Evolutionary conservation across 2,329 filamentous ascomycete species (phyloP).

Genomic region (Stemphylium vesicarium): DNA sequence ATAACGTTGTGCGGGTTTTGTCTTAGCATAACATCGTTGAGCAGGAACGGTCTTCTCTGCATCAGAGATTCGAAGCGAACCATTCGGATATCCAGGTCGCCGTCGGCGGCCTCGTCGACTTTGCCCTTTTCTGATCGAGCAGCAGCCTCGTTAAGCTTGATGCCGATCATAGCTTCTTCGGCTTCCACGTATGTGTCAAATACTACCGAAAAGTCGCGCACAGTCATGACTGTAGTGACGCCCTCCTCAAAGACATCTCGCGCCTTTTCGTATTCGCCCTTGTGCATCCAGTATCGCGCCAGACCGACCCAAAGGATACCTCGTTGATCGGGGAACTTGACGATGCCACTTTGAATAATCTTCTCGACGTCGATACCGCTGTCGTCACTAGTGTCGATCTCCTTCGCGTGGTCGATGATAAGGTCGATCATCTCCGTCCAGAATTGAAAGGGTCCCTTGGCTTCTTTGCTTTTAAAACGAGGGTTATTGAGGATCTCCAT

Average conservation of each 20-base stretch:
- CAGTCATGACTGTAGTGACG: slow-evolving; percentile 97
- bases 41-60: slow-evolving; percentile 92
- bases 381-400: slow-evolving; percentile 81
- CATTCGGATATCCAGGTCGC: slow-evolving; percentile 95
- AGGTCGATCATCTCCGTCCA: slow-evolving; percentile 98
- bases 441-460: slow-evolving; percentile 93
- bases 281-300: slow-evolving; percentile 95
- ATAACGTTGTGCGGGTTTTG: slow-evolving; percentile 96
- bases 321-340: slow-evolving; percentile 88
- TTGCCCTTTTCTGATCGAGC: slow-evolving; percentile 78
- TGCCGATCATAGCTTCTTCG: slow-evolving; percentile 92
- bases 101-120: slow-evolving; percentile 82
- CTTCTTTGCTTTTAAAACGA: slow-evolving; percentile 88
- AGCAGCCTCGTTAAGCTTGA: slow-evolving; percentile 87
- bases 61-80: slow-evolving; percentile 97
- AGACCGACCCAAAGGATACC: slow-evolving; percentile 95
- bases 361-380: slow-evolving; percentile 87
- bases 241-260: slow-evolving; percentile 95
- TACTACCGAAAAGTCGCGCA: slow-evolving; percentile 93
- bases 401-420: slow-evolving; percentile 85
- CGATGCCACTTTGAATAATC: slow-evolving; percentile 91
- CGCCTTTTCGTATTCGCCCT: slow-evolving; percentile 89
- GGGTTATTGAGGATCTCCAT: slow-evolving; percentile 91
- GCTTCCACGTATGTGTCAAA: slow-evolving; percentile 98
- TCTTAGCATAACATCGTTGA: slow-evolving; percentile 92